Percentiles rank a stretch among this genome's conserved stretches.
Conservation (phyloP, 208 protist species). For the Trypanosomatidae sp. region DNA sequence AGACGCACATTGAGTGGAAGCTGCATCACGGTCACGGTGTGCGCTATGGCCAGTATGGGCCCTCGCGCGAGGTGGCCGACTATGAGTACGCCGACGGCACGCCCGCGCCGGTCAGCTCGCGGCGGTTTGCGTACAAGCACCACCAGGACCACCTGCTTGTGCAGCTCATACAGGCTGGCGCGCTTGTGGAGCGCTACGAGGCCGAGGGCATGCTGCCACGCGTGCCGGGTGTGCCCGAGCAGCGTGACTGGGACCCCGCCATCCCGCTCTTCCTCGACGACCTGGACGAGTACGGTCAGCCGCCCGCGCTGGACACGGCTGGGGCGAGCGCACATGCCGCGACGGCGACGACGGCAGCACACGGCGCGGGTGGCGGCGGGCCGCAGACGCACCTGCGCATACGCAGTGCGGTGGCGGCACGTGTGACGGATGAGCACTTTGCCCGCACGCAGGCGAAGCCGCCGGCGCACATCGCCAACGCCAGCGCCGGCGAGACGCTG, state of each 20-base stretch:
- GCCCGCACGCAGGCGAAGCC: slow-evolving; percentile 11
- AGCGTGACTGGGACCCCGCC: slow-evolving; percentile 80
- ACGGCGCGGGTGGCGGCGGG: too few relatives aligned
- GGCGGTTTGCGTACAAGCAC: slow-evolving; percentile 72
- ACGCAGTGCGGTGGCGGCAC: slow-evolving; percentile 12
- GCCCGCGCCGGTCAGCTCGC: slow-evolving; percentile 34
- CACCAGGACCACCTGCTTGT: slow-evolving; percentile 80
- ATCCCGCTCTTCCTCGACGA: slow-evolving; percentile 84
- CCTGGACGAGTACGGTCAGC: slow-evolving; percentile 55
- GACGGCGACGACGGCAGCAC: too few relatives aligned
- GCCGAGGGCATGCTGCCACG: slow-evolving; percentile 45
- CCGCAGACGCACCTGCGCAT: too few relatives aligned
- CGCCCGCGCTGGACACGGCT: slow-evolving; percentile 12
- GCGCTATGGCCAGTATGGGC: slow-evolving; percentile 50
- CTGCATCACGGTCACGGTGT: slow-evolving; percentile 68
- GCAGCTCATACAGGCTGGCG: slow-evolving; percentile 74
- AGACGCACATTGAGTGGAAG: slow-evolving; percentile 81
- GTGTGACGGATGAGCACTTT: slow-evolving; percentile 47
- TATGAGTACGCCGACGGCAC: slow-evolving; percentile 82
- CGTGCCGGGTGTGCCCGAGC: slow-evolving; percentile 62
- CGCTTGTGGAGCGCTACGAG: slow-evolving; percentile 59
- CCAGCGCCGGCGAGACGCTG: slow-evolving; percentile 46
- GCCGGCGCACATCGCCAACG: slow-evolving; percentile 41
- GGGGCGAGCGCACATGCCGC: too few relatives aligned
- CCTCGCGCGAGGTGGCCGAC: slow-evolving; percentile 66